phyloP scores from a whole-genome alignment of 176 grass and related monocot species.

The Rhipidocladum racemiflorum region DNA sequence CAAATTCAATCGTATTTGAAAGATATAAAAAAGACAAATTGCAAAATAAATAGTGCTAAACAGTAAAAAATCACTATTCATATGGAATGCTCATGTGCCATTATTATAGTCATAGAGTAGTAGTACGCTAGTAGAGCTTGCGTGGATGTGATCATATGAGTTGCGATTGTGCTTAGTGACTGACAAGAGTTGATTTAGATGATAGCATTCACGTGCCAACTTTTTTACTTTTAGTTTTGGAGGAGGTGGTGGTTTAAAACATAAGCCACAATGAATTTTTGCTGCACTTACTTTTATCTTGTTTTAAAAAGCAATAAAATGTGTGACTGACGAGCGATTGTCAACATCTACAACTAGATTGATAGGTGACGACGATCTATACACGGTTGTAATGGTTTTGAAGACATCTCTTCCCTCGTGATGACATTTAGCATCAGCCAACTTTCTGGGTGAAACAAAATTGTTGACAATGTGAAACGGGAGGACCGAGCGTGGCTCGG shows the following conservation, averaged over 20 bases:
- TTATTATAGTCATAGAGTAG: neutral
- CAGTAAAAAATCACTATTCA: too few species aligned
- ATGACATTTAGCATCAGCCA: neutral
- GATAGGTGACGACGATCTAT: neutral
- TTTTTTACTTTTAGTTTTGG: neutral
- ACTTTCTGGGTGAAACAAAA: neutral
- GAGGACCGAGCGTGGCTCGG: too few species aligned
- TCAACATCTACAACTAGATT: neutral
- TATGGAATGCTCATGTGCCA: too few species aligned
- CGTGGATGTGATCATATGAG: constrained; percentile 34
- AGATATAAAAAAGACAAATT: too few species aligned
- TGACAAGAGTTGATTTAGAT: constrained; percentile 38
- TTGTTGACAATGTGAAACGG: too few species aligned
- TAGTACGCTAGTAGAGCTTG: neutral
- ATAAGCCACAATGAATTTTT: neutral
- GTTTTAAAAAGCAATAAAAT: neutral
- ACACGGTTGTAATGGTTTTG: neutral
- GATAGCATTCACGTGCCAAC: constrained; percentile 29
- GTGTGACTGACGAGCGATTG: neutral
- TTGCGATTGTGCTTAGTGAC: constrained; percentile 24
- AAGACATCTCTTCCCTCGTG: neutral
- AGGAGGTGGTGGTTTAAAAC: neutral
- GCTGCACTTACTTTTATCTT: neutral
- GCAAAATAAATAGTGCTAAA: too few species aligned
- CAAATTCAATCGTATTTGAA: too few species aligned